These are phyloP conservation scores for Akanthomyces dipterigenus DNA, from an alignment of 2,329 filamentous ascomycete genomes.

Conservation along the genomic window DNA sequence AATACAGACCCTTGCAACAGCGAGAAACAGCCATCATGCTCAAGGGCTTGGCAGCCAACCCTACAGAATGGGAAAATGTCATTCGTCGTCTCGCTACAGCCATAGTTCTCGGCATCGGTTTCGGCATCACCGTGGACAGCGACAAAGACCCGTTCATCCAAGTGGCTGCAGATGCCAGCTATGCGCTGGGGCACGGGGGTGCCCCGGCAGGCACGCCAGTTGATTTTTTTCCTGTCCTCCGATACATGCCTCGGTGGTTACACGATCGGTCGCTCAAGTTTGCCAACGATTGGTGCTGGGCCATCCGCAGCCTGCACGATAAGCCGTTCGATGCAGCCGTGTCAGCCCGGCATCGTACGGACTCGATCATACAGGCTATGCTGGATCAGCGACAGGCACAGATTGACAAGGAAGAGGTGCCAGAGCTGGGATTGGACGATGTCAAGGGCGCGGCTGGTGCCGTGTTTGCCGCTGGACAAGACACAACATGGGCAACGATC, in stretches of 20 bases:
- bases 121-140: constrained; percentile 32
- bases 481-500: constrained; percentile 38
- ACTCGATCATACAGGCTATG: constrained; percentile 22
- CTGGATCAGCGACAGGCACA: constrained; percentile 20
- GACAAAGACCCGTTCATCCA: constrained; percentile 35
- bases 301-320: constrained; percentile 36
- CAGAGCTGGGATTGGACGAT: constrained; percentile 33
- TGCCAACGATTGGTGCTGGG: constrained; percentile 23
- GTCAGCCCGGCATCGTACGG: constrained; percentile 23
- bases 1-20: constrained; percentile 29
- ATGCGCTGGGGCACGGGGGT: constrained; percentile 23
- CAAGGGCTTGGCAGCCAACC: constrained; percentile 24
- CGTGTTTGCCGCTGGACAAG: constrained; percentile 40
- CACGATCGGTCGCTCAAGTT: constrained; percentile 25
- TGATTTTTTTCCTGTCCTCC: constrained; percentile 41
- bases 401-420: constrained; percentile 20
- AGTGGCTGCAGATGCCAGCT: constrained; percentile 26
- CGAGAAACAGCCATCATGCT: constrained; percentile 26
- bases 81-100: constrained; percentile 33
- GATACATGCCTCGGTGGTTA: constrained; percentile 33
- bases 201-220: constrained; percentile 31
- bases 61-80: constrained; percentile 30
- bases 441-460: constrained; percentile 44
- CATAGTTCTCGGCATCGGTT: constrained; percentile 36
- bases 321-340: constrained; percentile 34